Evolutionary conservation across 768 basidiomycete genomes (phyloP).

Genomic region (Pholiota conissans): DNA sequence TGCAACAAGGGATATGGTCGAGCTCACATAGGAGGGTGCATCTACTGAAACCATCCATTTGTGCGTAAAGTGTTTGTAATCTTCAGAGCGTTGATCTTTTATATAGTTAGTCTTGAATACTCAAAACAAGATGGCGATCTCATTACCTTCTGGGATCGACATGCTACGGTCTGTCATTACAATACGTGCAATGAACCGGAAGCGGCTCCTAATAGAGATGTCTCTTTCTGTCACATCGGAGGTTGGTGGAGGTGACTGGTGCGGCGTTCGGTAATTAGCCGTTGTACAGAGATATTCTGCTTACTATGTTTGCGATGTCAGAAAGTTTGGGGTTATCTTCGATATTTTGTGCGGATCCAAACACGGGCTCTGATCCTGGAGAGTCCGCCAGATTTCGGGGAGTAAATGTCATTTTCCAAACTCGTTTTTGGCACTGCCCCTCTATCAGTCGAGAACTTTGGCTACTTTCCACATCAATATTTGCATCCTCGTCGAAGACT

Average conservation of each 20-base stretch:
- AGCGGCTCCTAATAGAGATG: constrained; percentile 36
- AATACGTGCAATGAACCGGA: constrained; percentile 49
- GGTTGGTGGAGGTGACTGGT: background rate
- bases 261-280: background rate
- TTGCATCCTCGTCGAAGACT: constrained; percentile 36
- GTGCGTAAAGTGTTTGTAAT: constrained; percentile 35
- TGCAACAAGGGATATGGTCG: background rate
- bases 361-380: background rate
- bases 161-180: constrained; percentile 48
- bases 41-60: constrained; percentile 59
- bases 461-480: constrained; percentile 35
- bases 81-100: constrained; percentile 29
- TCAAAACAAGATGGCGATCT: too few species aligned
- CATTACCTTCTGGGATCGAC: constrained; percentile 47
- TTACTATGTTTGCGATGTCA: background rate
- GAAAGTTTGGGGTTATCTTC: background rate
- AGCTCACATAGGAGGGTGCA: constrained; percentile 48
- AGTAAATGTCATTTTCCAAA: constrained; percentile 38
- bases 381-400: constrained; percentile 26
- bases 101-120: too few species aligned
- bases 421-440: constrained; percentile 10
- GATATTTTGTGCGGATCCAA: background rate
- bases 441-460: background rate
- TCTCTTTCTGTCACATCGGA: background rate
- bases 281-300: background rate